These are phyloP conservation scores for Aspergillus fumigatiaffinis DNA, from an alignment of 2,329 filamentous ascomycete species.

Conservation along the genomic window DNA sequence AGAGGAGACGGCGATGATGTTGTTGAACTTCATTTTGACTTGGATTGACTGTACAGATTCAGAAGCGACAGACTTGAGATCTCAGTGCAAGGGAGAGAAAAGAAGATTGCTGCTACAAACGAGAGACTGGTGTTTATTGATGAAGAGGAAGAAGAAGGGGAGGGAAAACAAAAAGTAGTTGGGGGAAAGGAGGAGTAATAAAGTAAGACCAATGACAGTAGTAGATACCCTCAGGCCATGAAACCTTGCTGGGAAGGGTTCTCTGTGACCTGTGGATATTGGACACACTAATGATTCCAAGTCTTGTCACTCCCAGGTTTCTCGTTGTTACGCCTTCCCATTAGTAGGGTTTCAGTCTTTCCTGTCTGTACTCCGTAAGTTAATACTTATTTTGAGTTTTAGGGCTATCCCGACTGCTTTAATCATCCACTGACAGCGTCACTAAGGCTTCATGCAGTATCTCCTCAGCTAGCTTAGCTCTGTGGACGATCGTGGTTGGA, in stretches of 20 bases:
- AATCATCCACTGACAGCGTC: not conserved
- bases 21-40: constrained; percentile 39
- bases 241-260: not conserved
- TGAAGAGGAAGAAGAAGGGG: constrained; percentile 6
- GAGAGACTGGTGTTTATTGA: constrained; percentile 7
- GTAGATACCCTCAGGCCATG: not conserved
- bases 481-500: not conserved
- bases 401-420: not conserved
- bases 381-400: not conserved
- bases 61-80: constrained; percentile 12
- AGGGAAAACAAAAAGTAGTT: constrained; percentile 1
- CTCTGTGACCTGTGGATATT: not conserved
- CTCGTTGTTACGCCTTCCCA: constrained; percentile 9
- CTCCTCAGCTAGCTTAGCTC: not conserved
- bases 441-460: not conserved
- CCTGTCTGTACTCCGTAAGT: not conserved
- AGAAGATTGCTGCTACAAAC: constrained; percentile 1
- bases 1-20: constrained; percentile 41
- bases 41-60: not conserved
- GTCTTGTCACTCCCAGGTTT: not conserved
- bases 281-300: not conserved
- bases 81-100: constrained; percentile 2
- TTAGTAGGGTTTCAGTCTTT: constrained; percentile 19
- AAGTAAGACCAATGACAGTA: constrained; percentile 1
- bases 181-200: constrained; percentile 7